Conservation (phyloP, 2,329 filamentous ascomycete genomes). For the Fusarium sp. region DNA sequence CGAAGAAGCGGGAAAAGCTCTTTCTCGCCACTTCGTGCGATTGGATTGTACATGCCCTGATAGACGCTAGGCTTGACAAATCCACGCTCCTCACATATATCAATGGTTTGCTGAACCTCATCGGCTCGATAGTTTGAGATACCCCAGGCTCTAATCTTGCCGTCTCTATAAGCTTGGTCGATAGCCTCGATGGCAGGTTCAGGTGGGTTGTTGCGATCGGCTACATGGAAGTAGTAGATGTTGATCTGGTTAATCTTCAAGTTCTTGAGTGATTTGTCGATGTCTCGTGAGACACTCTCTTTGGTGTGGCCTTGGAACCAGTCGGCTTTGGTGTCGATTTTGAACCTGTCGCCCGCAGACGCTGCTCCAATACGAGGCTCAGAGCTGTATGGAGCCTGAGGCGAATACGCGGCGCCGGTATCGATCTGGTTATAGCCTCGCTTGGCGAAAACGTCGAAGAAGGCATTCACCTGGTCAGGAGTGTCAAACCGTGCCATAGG, state of each 20-base stretch:
- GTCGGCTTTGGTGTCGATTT: conserved; percentile 55
- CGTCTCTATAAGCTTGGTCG: conserved; percentile 56
- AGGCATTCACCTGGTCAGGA: conserved; percentile 46
- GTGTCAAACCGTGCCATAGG: conserved; percentile 44
- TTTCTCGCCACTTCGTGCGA: conserved; percentile 58
- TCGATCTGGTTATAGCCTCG: conserved; percentile 51
- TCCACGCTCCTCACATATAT: conserved; percentile 58
- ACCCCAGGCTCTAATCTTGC: conserved; percentile 61
- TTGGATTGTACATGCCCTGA: conserved; percentile 62
- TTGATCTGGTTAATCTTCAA: conserved; percentile 46
- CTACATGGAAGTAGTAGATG: conserved; percentile 38
- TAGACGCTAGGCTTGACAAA: conserved; percentile 61
- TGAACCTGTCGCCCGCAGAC: conserved; percentile 48
- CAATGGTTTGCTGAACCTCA: conserved; percentile 59
- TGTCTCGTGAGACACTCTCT: conserved; percentile 47
- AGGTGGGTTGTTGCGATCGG: conserved; percentile 58
- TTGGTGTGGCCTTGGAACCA: conserved; percentile 49
- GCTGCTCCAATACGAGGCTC: conserved; percentile 52
- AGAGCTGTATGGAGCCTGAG: conserved; percentile 42
- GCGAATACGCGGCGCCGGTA: conserved; percentile 53
- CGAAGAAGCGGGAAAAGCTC: conserved; percentile 59
- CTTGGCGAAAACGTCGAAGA: conserved; percentile 36
- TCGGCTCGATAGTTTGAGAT: conserved; percentile 60
- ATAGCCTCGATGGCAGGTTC: conserved; percentile 59
- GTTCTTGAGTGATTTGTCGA: conserved; percentile 51